Evolutionary conservation across 192 early-diverging fungal species (phyloP), one percentile per base, ranked within the genome.

Genomic region (Dissophora ornata): DNA sequence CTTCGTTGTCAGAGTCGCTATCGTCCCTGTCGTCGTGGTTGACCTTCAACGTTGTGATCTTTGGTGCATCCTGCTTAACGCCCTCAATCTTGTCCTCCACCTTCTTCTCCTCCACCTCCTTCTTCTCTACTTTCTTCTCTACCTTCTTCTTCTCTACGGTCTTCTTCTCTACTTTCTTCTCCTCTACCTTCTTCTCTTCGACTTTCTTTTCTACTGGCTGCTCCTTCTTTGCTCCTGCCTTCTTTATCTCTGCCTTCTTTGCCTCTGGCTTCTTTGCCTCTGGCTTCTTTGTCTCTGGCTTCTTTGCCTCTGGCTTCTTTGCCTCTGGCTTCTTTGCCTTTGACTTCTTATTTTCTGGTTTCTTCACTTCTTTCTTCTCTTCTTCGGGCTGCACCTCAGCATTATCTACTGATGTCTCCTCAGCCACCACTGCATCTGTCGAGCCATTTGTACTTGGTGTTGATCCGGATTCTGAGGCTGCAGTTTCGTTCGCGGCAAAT

Each of bases 11-110:
- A 29, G 63, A 67, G 26, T 67, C 71, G 29, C 57, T 66, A n/a
- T 59, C 62, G 19, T 25, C 44, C 18, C 56, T 46, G 30, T 66
- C 71, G n/a, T 55, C 45, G 3, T 22, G 63, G 25, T 54, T 36
- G 18, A 75, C 52, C 57, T 75, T 75, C 38, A 75, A 29, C 3
- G 40, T 50, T 4, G 63, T 61, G 57, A 75, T 75, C 57, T 61
- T 75, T 47, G 59, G 58, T 40, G 42, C 36, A 30, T 58, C 56
- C 34, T 30, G 8, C 33, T 64, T 41, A 12, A 51, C 47, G 22
- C 47, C 29, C 21, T 41, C 57, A 47, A 33, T 44, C 30, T 60
- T 60, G 10, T 28, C 22, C 50, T 69, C 42, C 1, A 15, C 8
- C 21, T 49, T 28, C 38, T 69, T 45, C 33, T 49, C 29, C 1